Percentiles rank a stretch among this genome's conserved stretches.
Conservation (phyloP, 2,329 filamentous ascomycete genomes). For the Phialophora expanda region DNA sequence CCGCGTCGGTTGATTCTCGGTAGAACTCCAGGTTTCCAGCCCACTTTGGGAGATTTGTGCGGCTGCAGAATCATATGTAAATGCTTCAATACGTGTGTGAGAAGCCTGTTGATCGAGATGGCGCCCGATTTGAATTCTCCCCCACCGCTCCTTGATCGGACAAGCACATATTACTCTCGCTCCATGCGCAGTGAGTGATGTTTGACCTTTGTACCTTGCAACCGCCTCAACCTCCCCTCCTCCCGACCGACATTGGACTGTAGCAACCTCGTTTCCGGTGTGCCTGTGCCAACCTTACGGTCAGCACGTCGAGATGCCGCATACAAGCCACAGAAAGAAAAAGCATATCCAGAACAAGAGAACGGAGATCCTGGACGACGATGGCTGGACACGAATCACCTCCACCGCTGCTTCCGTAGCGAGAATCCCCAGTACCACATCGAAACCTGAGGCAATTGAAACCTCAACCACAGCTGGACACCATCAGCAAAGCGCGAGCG, state of each 20-base stretch:
- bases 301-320: conserved; percentile 28
- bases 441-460: neutral
- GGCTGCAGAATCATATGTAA: neutral
- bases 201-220: neutral
- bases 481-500: neutral
- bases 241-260: neutral
- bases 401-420: neutral
- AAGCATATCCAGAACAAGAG: conserved; percentile 22
- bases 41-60: neutral
- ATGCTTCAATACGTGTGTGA: neutral
- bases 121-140: neutral
- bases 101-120: neutral
- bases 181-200: neutral
- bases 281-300: neutral
- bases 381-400: conserved; percentile 34
- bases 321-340: conserved; percentile 33
- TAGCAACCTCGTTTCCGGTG: neutral
- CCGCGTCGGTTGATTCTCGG: conserved; percentile 6
- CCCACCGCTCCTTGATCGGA: neutral
- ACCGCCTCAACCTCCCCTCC: neutral
- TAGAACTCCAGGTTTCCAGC: neutral
- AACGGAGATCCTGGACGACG: conserved; percentile 29
- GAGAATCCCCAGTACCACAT: neutral
- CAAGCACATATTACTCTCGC: neutral
- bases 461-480: neutral